Evolutionary conservation across 139 green algal species (phyloP).

Genomic region (Coelastrella sp.): DNA sequence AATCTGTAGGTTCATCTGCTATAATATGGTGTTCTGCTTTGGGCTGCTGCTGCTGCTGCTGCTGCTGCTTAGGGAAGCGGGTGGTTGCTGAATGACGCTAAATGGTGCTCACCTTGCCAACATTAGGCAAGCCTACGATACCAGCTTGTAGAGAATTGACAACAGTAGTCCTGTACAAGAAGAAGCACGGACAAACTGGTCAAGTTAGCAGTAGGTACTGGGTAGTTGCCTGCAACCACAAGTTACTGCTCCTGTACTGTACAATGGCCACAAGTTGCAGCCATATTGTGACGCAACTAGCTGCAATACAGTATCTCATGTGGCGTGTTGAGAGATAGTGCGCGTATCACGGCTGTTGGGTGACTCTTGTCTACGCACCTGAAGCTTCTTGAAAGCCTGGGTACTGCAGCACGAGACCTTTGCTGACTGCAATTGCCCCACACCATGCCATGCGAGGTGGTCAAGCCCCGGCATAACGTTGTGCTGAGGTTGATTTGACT

Average conservation of each 20-base stretch:
- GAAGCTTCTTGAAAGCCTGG: constrained; percentile 20
- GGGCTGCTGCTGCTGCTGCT: background rate
- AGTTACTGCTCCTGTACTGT: too few species aligned
- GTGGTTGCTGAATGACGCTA: too few species aligned
- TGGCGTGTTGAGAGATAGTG: too few species aligned
- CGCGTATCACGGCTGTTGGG: too few species aligned
- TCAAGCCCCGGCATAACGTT: constrained; percentile 7
- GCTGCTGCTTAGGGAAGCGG: background rate
- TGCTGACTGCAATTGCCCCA: constrained; percentile 29
- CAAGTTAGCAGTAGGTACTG: background rate
- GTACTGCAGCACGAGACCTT: constrained; percentile 1
- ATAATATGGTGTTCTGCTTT: background rate
- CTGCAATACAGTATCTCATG: too few species aligned
- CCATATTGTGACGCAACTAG: too few species aligned
- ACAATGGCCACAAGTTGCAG: too few species aligned
- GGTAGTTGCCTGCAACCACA: background rate
- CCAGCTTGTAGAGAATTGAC: constrained; percentile 61
- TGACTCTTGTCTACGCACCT: constrained; percentile 21
- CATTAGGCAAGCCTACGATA: constrained; percentile 98
- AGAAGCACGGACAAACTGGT: background rate
- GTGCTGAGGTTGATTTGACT: constrained; percentile 4
- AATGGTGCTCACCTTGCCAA: constrained; percentile 87
- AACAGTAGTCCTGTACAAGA: constrained; percentile 39
- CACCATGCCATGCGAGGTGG: constrained; percentile 11
- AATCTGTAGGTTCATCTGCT: too few species aligned